Evolutionary conservation across 306 rosid genomes (phyloP).

Genomic region (Cucurbita pepo): DNA sequence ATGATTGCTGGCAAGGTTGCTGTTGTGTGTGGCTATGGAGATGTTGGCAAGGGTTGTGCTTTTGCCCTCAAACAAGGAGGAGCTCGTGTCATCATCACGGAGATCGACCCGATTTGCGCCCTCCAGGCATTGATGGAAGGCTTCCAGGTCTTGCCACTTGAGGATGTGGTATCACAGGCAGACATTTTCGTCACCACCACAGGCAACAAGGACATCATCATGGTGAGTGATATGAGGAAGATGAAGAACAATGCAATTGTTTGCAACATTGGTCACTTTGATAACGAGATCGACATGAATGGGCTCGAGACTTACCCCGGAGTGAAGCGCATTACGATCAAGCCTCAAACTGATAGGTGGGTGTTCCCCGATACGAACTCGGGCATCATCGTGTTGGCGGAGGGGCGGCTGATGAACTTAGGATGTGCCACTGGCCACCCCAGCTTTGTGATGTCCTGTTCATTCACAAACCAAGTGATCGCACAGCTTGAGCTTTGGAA

Average conservation of each 20-base stretch:
- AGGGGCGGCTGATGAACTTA: conserved; percentile 95
- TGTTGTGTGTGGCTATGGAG: conserved; percentile 79
- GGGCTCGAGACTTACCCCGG: conserved; percentile 83
- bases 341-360: conserved; percentile 98
- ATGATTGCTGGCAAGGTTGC: conserved; percentile 97
- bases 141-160: conserved; percentile 51
- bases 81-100: conserved; percentile 79
- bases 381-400: conserved; percentile 71
- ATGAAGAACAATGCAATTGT: conserved; percentile 98
- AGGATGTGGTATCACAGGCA: conserved; percentile 41
- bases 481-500: conserved; percentile 96
- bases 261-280: conserved; percentile 96
- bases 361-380: conserved; percentile 66
- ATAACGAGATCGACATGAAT: conserved; percentile 73
- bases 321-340: conserved; percentile 69
- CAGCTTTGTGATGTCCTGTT: conserved; percentile 96
- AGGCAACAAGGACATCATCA: conserved; percentile 96
- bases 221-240: conserved; percentile 64
- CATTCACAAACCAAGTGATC: conserved; percentile 93
- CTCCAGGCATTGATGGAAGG: conserved; percentile 98
- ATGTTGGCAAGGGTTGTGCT: conserved; percentile 98
- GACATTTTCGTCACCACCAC: conserved; percentile 93
- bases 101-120: conserved; percentile 95
- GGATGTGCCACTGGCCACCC: conserved; percentile 99
- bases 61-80: conserved; percentile 88